A percentile compares a stretch with the other conserved stretches of the same genome.
These are phyloP conservation scores for Dryadomyces sulphureus DNA, from an alignment of 2,329 filamentous ascomycete genomes.

Conservation along the genomic window DNA sequence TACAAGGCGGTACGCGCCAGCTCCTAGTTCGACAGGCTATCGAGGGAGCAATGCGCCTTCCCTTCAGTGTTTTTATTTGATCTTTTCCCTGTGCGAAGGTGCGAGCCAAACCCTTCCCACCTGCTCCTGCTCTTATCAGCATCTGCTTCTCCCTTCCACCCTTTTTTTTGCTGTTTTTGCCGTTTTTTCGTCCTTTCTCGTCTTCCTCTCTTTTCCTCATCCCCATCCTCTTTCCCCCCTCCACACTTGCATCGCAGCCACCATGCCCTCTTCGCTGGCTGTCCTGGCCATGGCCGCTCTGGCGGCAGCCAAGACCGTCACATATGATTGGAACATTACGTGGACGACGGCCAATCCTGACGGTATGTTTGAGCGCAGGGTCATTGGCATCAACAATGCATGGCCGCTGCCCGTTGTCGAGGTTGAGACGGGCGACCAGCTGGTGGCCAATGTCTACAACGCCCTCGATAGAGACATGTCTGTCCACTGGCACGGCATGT, in stretches of 20 bases:
- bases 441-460: constrained; percentile 45
- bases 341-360: constrained; percentile 65
- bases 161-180: not conserved
- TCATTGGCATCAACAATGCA: constrained; percentile 62
- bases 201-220: not conserved
- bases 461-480: constrained; percentile 47
- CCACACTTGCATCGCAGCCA: too few species aligned
- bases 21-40: not conserved
- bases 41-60: not conserved
- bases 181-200: not conserved
- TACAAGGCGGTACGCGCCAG: not conserved
- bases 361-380: constrained; percentile 45
- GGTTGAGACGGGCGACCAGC: constrained; percentile 44
- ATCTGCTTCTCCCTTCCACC: not conserved
- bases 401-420: constrained; percentile 59
- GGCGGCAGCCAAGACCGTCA: constrained; percentile 27
- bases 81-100: not conserved
- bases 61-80: too few species aligned
- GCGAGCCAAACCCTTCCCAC: too few species aligned
- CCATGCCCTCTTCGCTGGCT: constrained; percentile 5
- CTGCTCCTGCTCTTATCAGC: not conserved
- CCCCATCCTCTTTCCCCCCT: too few species aligned
- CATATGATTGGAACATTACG: constrained; percentile 51
- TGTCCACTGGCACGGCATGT: constrained; percentile 58
- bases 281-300: constrained; percentile 8